Evolutionary conservation across 1,284 basidiomycete species (phyloP).

Genomic region (Phellinidium pouzarii): DNA sequence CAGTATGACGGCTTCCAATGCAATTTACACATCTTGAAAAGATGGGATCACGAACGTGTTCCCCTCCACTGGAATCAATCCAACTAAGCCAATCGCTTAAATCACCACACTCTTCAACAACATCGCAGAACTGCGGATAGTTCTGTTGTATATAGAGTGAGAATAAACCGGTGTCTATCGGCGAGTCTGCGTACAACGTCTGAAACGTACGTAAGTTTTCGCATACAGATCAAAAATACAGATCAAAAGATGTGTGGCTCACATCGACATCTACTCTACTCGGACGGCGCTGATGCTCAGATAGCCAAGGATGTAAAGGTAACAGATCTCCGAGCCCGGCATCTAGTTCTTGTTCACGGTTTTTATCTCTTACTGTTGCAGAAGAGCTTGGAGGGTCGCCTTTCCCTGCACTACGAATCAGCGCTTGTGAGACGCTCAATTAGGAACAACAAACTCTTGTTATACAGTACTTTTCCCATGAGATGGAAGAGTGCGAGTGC

Average conservation of each 20-base stretch:
- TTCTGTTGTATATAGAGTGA: slow-evolving; percentile 93
- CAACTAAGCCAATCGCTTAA: slow-evolving; percentile 77
- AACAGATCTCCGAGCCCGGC: slow-evolving; percentile 42
- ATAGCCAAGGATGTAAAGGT: slow-evolving; percentile 45
- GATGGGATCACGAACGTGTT: slow-evolving; percentile 48
- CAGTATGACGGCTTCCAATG: slow-evolving; percentile 13
- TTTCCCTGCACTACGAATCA: slow-evolving; percentile 45
- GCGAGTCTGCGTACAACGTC: slow-evolving; percentile 78
- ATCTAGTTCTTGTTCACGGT: slow-evolving; percentile 52
- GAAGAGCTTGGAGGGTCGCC: slow-evolving; percentile 53
- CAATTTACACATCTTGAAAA: not conserved
- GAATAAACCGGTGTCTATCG: slow-evolving; percentile 86
- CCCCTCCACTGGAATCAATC: slow-evolving; percentile 72
- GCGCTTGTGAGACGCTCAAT: not conserved
- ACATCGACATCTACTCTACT: slow-evolving; percentile 83
- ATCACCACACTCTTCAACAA: slow-evolving; percentile 68
- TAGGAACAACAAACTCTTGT: slow-evolving; percentile 67
- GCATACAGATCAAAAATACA: too few relatives aligned
- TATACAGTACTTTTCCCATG: slow-evolving; percentile 90
- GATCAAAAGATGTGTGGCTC: slow-evolving; percentile 24
- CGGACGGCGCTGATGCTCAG: slow-evolving; percentile 54
- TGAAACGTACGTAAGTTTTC: slow-evolving; percentile 27
- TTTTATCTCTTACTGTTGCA: slow-evolving; percentile 47
- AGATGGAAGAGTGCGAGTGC: slow-evolving; percentile 88
- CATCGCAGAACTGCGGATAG: slow-evolving; percentile 75